Percentiles rank a stretch among this genome's conserved stretches.
Conservation (phyloP, 2,329 filamentous ascomycete genomes). For the Aureobasidium subglaciale region DNA sequence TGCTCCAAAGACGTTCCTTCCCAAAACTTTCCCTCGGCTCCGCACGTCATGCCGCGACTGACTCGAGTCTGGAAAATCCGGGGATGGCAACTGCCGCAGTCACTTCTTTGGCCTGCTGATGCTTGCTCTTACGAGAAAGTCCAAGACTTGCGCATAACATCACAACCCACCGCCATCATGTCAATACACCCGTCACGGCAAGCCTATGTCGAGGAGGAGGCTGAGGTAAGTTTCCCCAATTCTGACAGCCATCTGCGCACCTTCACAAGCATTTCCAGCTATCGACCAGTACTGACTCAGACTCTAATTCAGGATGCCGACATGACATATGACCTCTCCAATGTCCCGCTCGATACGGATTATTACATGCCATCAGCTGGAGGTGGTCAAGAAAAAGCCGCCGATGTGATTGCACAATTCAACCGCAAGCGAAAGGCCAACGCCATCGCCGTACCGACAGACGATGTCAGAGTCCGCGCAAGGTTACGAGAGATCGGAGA, state of each 20-base stretch:
- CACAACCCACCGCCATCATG: conserved; percentile 18
- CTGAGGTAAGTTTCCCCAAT: neutral
- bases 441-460: conserved; percentile 85
- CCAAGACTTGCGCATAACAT: neutral
- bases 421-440: conserved; percentile 84
- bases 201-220: conserved; percentile 84
- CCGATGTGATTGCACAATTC: conserved; percentile 79
- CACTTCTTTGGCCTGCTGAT: neutral
- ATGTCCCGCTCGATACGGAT: conserved; percentile 59
- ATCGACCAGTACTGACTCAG: neutral
- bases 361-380: conserved; percentile 67
- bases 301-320: conserved; percentile 13
- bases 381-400: conserved; percentile 73
- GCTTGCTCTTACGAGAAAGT: neutral
- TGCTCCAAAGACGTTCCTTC: neutral
- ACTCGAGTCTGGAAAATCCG: neutral
- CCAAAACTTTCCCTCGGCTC: neutral
- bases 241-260: conserved; percentile 19
- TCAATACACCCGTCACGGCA: conserved; percentile 81
- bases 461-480: conserved; percentile 77
- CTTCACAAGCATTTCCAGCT: conserved; percentile 28
- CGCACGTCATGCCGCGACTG: neutral
- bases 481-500: conserved; percentile 82
- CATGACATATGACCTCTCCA: conserved; percentile 19
- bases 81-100: neutral